Evolutionary conservation across 73 alveolate species (phyloP), one percentile per base, ranked within the genome.

Genomic region (Paramecium biaurelia): DNA sequence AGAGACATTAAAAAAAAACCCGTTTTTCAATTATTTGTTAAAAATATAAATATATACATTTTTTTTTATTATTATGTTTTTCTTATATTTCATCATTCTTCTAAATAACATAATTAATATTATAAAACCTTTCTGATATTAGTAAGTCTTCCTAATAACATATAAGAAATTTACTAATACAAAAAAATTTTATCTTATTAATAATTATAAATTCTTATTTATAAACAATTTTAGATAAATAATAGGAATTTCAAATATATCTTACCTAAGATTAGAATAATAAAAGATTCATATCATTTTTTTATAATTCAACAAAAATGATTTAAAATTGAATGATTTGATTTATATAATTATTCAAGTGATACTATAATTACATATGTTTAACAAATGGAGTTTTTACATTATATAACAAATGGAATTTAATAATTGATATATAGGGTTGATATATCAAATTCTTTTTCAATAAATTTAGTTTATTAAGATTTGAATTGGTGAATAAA

Each of bases 1-100:
- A 30, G 49, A 63, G 68, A 53, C 68, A 63, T 63, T 30, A 63
- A 63, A 63, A 63, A 63, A 63, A 63, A 63, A 63, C 84, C 84
- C 84, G 84, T 63, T 63, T 63, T 63, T 63, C 68, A 53, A 53
- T 53, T 63, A 14, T 32, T 30, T 63, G 10, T 30, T 63, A 23
- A 26, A 63, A 63, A 26, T 26, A 63, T 63, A 63, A 23, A 63
- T 26, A 23, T 7, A 11, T 7, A 15, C 15, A 26, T 26, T 63
- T 63, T 26, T 63, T 63, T 58, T 63, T 63, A 63, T 63, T 30
- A 63, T 26, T 53, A 53, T 53, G 26, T 18, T 53, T 53, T 53
- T 53, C 11, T 53, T 18, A n/a, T n/a, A 18, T n/a, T 53, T 53
- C 30, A 7, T 18, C 34, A 53, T 53, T 4, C 21, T 53, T 18